Percentiles rank a stretch among this genome's conserved stretches.
phyloP scores from a whole-genome alignment of 495 filamentous ascomycete genomes.

The Penicillium argentinense region DNA sequence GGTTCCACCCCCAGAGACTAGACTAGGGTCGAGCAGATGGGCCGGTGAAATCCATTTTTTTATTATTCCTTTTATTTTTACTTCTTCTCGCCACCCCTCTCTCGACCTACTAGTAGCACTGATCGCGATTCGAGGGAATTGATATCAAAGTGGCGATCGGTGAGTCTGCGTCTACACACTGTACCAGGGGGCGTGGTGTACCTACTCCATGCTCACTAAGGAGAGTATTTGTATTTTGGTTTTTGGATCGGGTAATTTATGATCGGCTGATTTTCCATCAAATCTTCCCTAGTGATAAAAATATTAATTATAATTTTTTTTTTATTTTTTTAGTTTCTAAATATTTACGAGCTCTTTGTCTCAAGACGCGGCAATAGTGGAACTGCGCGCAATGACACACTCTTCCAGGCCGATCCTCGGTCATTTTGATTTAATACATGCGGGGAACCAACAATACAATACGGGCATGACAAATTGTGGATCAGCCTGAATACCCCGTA shows the following conservation, averaged over 20 bases:
- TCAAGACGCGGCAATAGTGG: conserved; percentile 15
- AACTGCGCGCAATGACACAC: conserved; percentile 21
- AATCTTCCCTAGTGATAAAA: too few relatives aligned
- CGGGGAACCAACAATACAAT: conserved; percentile 6
- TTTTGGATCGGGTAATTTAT: conserved; percentile 33
- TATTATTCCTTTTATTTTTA: background rate
- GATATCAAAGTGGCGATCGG: conserved; percentile 26
- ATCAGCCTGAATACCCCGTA: background rate
- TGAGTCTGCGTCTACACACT: too few relatives aligned
- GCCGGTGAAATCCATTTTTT: conserved; percentile 20
- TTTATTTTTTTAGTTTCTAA: conserved; percentile 4
- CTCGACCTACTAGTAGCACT: too few relatives aligned
- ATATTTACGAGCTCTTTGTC: conserved; percentile 17
- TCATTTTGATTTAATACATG: conserved; percentile 7
- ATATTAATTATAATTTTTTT: conserved; percentile 5
- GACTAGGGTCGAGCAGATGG: conserved; percentile 6
- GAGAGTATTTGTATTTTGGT: too few relatives aligned
- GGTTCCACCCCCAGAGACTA: conserved; percentile 22
- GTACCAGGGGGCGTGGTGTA: too few relatives aligned
- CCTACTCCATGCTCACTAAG: too few relatives aligned
- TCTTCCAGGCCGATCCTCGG: conserved; percentile 15
- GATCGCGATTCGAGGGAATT: conserved; percentile 13
- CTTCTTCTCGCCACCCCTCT: conserved; percentile 24
- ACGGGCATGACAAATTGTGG: conserved; percentile 21
- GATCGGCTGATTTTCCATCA: conserved; percentile 15